These are phyloP conservation scores for Coleophoma crateriformis DNA, from an alignment of 2,329 filamentous ascomycete genomes.

Conservation along the genomic window DNA sequence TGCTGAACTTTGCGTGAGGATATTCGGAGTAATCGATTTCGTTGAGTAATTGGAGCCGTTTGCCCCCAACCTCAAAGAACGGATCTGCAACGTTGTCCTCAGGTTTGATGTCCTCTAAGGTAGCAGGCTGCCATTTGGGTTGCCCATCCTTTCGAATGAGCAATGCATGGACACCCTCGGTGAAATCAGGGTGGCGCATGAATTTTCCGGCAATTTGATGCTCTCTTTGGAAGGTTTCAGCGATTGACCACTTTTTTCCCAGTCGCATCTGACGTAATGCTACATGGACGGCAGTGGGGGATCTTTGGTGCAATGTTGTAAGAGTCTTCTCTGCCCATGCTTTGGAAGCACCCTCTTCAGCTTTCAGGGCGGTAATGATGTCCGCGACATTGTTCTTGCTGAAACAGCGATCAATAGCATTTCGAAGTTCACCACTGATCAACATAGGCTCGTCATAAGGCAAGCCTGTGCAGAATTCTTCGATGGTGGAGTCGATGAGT, in stretches of 20 bases:
- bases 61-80: slow-evolving; percentile 59
- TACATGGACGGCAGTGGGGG: slow-evolving; percentile 82
- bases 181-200: slow-evolving; percentile 89
- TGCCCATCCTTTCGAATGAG: slow-evolving; percentile 60
- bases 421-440: slow-evolving; percentile 64
- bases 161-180: slow-evolving; percentile 79
- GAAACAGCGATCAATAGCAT: slow-evolving; percentile 83
- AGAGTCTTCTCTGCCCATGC: slow-evolving; percentile 78
- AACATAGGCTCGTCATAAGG: slow-evolving; percentile 67
- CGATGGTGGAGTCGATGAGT: slow-evolving; percentile 80
- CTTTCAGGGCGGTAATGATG: slow-evolving; percentile 55
- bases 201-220: slow-evolving; percentile 79
- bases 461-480: slow-evolving; percentile 84
- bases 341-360: slow-evolving; percentile 37
- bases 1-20: slow-evolving; percentile 57
- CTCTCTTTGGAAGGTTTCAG: slow-evolving; percentile 80
- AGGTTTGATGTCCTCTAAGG: slow-evolving; percentile 59
- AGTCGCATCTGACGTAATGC: slow-evolving; percentile 76
- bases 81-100: slow-evolving; percentile 49
- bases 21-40: slow-evolving; percentile 63
- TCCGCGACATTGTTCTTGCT: slow-evolving; percentile 58
- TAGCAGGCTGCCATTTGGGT: slow-evolving; percentile 66
- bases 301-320: slow-evolving; percentile 68
- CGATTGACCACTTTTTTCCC: slow-evolving; percentile 72
- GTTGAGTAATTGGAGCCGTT: slow-evolving; percentile 55